phyloP scores from a whole-genome alignment of 306 rosid genomes.

The Neltuma alba region DNA sequence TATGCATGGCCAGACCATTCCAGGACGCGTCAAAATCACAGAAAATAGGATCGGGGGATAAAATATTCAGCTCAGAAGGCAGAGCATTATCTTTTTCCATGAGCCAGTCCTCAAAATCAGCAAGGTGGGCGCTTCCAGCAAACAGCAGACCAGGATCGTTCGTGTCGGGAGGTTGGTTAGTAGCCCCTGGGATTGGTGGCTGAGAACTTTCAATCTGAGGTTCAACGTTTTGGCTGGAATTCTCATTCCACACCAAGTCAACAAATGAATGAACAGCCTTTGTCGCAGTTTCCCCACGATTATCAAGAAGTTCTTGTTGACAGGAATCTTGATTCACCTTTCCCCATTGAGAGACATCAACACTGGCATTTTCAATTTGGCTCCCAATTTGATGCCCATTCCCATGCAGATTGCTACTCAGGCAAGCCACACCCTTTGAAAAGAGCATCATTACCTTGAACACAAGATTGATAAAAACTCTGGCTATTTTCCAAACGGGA shows the following conservation, averaged over 20 bases:
- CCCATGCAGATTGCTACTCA: slow-evolving; percentile 28
- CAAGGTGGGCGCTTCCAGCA: slow-evolving; percentile 25
- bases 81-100: slow-evolving; percentile 39
- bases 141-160: slow-evolving; percentile 39
- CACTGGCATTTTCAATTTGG: slow-evolving; percentile 21
- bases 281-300: slow-evolving; percentile 27
- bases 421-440: slow-evolving; percentile 31
- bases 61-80: slow-evolving; percentile 35
- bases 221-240: slow-evolving; percentile 37
- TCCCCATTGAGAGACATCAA: slow-evolving; percentile 9
- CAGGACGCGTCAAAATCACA: slow-evolving; percentile 53
- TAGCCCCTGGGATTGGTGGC: slow-evolving; percentile 36
- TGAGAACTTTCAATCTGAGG: slow-evolving; percentile 26
- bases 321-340: slow-evolving; percentile 26
- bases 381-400: slow-evolving; percentile 39
- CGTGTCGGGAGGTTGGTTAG: slow-evolving; percentile 29
- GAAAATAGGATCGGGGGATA: slow-evolving; percentile 37
- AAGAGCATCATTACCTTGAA: slow-evolving; percentile 37
- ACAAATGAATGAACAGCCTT: slow-evolving; percentile 30
- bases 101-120: slow-evolving; percentile 46
- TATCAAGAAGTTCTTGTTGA: slow-evolving; percentile 25
- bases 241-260: slow-evolving; percentile 38
- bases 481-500: slow-evolving; percentile 30
- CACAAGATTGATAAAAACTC: slow-evolving; percentile 30
- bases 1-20: slow-evolving; percentile 43